A percentile compares a stretch with the other conserved stretches of the same genome.
These are phyloP conservation scores for Mortierella sp. DNA, from an alignment of 371 early-diverging fungal genomes.

Conservation along the genomic window DNA sequence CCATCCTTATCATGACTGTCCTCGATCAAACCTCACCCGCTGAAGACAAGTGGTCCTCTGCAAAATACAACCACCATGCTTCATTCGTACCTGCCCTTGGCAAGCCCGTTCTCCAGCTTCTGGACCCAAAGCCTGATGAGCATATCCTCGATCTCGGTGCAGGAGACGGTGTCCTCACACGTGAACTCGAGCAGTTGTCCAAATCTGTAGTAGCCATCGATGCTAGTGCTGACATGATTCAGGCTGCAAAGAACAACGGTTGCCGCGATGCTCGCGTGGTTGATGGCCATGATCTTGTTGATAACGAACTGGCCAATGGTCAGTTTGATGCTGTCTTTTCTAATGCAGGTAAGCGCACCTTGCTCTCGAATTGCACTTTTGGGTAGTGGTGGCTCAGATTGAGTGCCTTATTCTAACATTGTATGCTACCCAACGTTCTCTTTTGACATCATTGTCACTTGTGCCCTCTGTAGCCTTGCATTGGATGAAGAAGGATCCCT, in stretches of 20 bases:
- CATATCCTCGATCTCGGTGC: conserved; percentile 77
- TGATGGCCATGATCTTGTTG: conserved; percentile 62
- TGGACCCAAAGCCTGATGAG: conserved; percentile 61
- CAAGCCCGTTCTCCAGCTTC: conserved; percentile 58
- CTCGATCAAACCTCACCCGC: neutral
- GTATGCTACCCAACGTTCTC: neutral
- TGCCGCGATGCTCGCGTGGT: conserved; percentile 57
- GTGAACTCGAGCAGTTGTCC: conserved; percentile 57
- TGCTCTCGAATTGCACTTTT: neutral
- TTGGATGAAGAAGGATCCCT: conserved; percentile 77
- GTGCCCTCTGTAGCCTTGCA: conserved; percentile 63
- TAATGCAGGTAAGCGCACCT: conserved; percentile 58
- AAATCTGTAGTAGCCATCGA: conserved; percentile 71
- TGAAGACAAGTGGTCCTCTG: conserved; percentile 61
- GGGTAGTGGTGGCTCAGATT: neutral
- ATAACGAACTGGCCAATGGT: conserved; percentile 56
- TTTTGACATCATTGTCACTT: neutral
- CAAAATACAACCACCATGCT: conserved; percentile 64
- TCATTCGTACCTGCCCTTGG: conserved; percentile 70
- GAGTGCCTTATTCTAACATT: neutral
- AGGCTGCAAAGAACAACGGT: conserved; percentile 53
- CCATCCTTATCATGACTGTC: neutral
- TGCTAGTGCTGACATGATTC: conserved; percentile 69
- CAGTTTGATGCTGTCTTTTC: conserved; percentile 72
- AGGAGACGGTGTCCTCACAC: conserved; percentile 75